phyloP scores from a whole-genome alignment of 805 yeast species.

The Kodamaea neixiangensis region DNA sequence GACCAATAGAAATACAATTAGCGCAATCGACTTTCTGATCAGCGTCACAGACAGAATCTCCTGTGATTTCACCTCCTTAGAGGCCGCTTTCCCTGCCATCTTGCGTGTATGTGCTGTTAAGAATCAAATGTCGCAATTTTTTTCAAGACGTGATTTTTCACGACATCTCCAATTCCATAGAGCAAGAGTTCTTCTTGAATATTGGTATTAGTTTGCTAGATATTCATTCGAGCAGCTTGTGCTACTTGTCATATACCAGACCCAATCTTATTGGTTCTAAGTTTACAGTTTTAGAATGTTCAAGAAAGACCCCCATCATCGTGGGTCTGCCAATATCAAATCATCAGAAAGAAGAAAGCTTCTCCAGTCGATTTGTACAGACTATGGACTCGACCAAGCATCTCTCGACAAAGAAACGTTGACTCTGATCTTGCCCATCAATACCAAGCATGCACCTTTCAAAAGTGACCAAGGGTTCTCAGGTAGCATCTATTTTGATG shows the following conservation, averaged over 20 bases:
- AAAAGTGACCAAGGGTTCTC: slow-evolving; percentile 49
- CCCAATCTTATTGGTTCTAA: no score
- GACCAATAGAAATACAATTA: slow-evolving; percentile 19
- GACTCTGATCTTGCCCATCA: slow-evolving; percentile 47
- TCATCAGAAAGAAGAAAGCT: slow-evolving; percentile 74
- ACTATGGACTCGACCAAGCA: slow-evolving; percentile 41
- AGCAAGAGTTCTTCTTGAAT: neutral
- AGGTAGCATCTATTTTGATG: slow-evolving; percentile 69
- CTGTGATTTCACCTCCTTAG: slow-evolving; percentile 6
- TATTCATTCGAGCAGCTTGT: no score
- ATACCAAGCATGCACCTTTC: slow-evolving; percentile 64
- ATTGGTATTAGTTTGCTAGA: neutral
- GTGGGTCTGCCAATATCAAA: slow-evolving; percentile 77
- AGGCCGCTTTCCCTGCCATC: slow-evolving; percentile 3
- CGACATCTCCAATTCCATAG: neutral
- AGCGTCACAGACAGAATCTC: slow-evolving; percentile 8
- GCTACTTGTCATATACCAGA: no score
- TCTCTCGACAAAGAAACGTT: slow-evolving; percentile 44
- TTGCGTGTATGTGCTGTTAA: neutral
- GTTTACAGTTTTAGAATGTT: no score
- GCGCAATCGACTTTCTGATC: slow-evolving; percentile 15
- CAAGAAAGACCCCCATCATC: slow-evolving; percentile 45
- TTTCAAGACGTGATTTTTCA: neutral
- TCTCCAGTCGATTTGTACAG: slow-evolving; percentile 42
- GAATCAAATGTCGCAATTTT: neutral